These are phyloP conservation scores for Tetrahymena malaccensis DNA, from an alignment of 73 alveolate genomes.

Conservation along the genomic window DNA sequence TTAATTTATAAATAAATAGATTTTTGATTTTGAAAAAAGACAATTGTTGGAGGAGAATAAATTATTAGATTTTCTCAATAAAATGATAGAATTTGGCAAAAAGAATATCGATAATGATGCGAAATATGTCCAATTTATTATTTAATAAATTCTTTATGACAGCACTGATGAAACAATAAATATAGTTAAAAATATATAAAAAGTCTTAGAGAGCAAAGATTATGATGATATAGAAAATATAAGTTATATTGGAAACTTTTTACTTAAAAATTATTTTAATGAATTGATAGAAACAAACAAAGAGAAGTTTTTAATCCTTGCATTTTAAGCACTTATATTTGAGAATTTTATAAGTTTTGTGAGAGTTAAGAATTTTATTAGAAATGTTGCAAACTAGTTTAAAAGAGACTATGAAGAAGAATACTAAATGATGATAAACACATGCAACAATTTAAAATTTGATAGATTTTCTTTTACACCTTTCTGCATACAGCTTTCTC, in stretches of 20 bases:
- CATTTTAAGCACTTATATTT: not conserved
- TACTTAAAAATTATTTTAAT: not conserved
- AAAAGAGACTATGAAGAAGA: not conserved
- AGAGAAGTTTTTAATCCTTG: not conserved
- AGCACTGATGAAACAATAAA: not conserved
- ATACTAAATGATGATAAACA: not conserved
- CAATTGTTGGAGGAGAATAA: not conserved
- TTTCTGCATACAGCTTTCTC: not conserved
- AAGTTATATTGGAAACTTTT: not conserved
- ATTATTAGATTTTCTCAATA: not conserved
- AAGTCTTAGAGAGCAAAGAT: not conserved
- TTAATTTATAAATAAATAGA: not conserved
- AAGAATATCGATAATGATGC: not conserved
- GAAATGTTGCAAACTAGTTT: not conserved
- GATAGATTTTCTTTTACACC: not conserved
- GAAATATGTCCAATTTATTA: not conserved
- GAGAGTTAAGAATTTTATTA: not conserved
- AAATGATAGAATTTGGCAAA: not conserved
- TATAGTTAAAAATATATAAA: not conserved
- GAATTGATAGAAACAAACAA: not conserved
- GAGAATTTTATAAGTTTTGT: not conserved
- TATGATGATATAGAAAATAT: not conserved
- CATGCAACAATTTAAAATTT: not conserved
- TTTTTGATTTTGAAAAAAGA: not conserved
- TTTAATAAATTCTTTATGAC: not conserved